Evolutionary conservation across 352 stramenopile species (phyloP).

Genomic region (Phytopythium vexans): DNA sequence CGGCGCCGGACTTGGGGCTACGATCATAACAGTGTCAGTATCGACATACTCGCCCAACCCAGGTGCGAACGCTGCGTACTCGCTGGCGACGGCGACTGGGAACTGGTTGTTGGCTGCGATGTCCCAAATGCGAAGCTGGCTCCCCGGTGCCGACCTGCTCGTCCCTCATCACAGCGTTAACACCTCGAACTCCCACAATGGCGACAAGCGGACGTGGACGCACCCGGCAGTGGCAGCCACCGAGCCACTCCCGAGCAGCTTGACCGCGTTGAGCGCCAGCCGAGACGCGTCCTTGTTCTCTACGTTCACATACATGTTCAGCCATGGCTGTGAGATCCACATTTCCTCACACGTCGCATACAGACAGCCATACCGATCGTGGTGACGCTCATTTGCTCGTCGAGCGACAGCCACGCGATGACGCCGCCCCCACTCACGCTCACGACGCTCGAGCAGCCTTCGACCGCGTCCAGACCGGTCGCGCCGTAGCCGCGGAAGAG

Average conservation of each 20-base stretch:
- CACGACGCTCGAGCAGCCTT: constrained; percentile 43
- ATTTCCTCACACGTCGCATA: background rate
- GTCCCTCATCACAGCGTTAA: no score
- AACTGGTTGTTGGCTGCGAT: constrained; percentile 49
- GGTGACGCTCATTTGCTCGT: constrained; percentile 40
- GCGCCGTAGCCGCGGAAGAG: constrained; percentile 36
- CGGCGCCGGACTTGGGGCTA: constrained; percentile 30
- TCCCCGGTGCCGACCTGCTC: constrained; percentile 43
- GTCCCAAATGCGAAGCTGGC: constrained; percentile 78
- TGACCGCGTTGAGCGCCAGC: constrained; percentile 60
- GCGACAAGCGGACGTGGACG: constrained; percentile 1
- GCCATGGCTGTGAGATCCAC: background rate
- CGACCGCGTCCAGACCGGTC: constrained; percentile 59
- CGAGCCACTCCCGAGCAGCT: constrained; percentile 65
- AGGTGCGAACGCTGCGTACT: constrained; percentile 28
- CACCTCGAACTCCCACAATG: background rate
- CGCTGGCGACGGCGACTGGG: constrained; percentile 42
- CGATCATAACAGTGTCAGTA: background rate
- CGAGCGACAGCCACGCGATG: constrained; percentile 67
- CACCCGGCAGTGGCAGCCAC: constrained; percentile 72
- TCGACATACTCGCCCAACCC: no score
- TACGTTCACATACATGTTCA: constrained; percentile 7
- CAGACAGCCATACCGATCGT: constrained; percentile 38
- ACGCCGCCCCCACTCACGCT: constrained; percentile 47
- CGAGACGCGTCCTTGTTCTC: constrained; percentile 49